Conservation (phyloP, 192 early-diverging fungal species). For the Coemansia sp. region DNA sequence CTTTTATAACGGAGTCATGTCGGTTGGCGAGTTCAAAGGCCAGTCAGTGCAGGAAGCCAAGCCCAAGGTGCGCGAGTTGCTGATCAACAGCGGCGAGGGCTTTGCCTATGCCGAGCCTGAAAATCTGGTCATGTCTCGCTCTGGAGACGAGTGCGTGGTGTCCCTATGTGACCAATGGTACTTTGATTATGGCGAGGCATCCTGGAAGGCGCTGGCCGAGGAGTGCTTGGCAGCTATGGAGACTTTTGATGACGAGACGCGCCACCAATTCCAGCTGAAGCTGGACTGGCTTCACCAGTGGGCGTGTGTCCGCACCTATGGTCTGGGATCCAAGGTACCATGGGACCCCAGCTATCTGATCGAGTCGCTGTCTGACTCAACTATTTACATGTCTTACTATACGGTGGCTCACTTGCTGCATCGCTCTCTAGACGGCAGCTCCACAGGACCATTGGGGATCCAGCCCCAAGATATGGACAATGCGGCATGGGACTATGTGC, state of each 20-base stretch:
- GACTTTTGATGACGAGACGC: constrained; percentile 75
- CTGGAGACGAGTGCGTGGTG: constrained; percentile 97
- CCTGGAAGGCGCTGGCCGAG: constrained; percentile 76
- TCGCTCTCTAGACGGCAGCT: constrained; percentile 75
- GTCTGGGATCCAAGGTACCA: constrained; percentile 88
- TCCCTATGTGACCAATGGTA: constrained; percentile 98
- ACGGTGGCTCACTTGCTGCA: constrained; percentile 95
- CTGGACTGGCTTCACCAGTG: constrained; percentile 95
- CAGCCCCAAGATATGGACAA: constrained; percentile 84
- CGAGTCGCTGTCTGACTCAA: constrained; percentile 96
- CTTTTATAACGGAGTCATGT: constrained; percentile 89
- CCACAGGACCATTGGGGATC: constrained; percentile 74
- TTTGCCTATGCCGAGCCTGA: constrained; percentile 97
- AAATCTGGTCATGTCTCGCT: constrained; percentile 84
- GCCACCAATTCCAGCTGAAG: constrained; percentile 79
- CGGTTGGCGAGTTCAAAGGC: constrained; percentile 78
- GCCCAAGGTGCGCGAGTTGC: constrained; percentile 68
- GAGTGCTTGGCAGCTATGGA: constrained; percentile 81
- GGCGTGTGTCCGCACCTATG: constrained; percentile 94
- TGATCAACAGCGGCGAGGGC: constrained; percentile 72
- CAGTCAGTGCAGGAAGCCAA: constrained; percentile 91
- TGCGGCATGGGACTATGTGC: constrained; percentile 89
- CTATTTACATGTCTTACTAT: constrained; percentile 99
- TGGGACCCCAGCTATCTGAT: constrained; percentile 93
- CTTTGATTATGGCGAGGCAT: constrained; percentile 91